Evolutionary conservation across 768 basidiomycete species (phyloP), one percentile per base, ranked within the genome.

Genomic region (Epithele typhae): DNA sequence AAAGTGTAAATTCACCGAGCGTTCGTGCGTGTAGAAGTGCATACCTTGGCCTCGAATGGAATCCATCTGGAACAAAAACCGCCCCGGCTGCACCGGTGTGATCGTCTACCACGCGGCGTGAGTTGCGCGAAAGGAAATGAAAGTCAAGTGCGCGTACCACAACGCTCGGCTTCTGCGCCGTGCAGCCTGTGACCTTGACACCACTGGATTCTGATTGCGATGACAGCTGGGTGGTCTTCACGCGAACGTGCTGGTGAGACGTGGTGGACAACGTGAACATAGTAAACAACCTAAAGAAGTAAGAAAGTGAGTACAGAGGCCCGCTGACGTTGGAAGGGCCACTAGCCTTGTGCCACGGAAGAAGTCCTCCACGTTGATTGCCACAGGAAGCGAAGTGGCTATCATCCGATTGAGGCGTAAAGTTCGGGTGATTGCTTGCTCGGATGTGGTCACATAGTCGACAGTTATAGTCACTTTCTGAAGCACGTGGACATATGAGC

Each of bases 281-380:
- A 3, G 91, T 94, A 55, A 97, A 82, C 4, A 97, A 68, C 52
- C 95, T 97, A 51, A 17, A 25, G 34, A 25, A 27, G 17, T 2
- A 17, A 18, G 19, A 37, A 25, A 15, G 18, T 18, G 21, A 33
- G 21, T 32, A 40, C 37, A 17, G 12, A 18, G 42, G 19, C 6
- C 18, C 33, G 19, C 14, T 14, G 18, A 2, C 8, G 4, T 11
- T n/a, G 32, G 25, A 19, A 25, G 8, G 45, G 25, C 11, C 5
- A 37, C 74, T 36, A 30, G 92, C 95, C 81, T 83, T 46, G 79
- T 72, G 22, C 86, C 85, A 18, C 95, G 81, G 72, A 98, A 97
- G 65, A 92, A 94, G 62, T 99, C 96, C 65, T 97, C 89, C 0
- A 98, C 95, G 48, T 94, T 96, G 48, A 97, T 88, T 3, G 87